Conservation (phyloP, 2,329 filamentous ascomycete genomes). For the Tolypocladium sp. region DNA sequence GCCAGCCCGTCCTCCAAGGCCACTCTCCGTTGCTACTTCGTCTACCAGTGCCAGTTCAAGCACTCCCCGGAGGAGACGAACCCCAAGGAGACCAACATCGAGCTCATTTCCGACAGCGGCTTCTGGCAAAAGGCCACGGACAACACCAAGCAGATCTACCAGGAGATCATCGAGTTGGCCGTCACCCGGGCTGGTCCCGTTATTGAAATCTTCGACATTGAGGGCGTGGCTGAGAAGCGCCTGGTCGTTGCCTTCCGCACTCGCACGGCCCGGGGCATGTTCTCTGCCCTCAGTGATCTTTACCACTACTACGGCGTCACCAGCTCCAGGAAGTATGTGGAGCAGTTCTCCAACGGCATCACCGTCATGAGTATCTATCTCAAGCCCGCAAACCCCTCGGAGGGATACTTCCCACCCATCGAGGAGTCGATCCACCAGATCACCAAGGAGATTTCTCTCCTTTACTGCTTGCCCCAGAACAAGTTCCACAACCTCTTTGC, state of each 20-base stretch:
- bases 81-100: slow-evolving; percentile 75
- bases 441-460: slow-evolving; percentile 92
- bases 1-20: slow-evolving; percentile 59
- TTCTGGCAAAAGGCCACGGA: slow-evolving; percentile 93
- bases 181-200: slow-evolving; percentile 83
- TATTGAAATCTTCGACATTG: slow-evolving; percentile 96
- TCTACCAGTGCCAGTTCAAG: slow-evolving; percentile 91
- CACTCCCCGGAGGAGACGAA: slow-evolving; percentile 61
- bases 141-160: slow-evolving; percentile 94
- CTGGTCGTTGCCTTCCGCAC: slow-evolving; percentile 92
- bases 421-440: slow-evolving; percentile 97
- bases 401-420: slow-evolving; percentile 62
- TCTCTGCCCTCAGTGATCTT: slow-evolving; percentile 88
- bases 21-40: slow-evolving; percentile 93
- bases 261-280: slow-evolving; percentile 83
- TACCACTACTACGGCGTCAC: slow-evolving; percentile 99
- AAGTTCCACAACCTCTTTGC: slow-evolving; percentile 89
- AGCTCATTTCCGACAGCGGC: slow-evolving; percentile 84
- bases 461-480: slow-evolving; percentile 97
- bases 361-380: slow-evolving; percentile 96
- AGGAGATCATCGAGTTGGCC: slow-evolving; percentile 81
- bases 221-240: slow-evolving; percentile 83
- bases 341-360: slow-evolving; percentile 98
- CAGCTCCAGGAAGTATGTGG: slow-evolving; percentile 92
- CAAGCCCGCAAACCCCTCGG: slow-evolving; percentile 51